Evolutionary conservation across 2,329 filamentous ascomycete genomes (phyloP), one percentile per base, ranked within the genome.

Genomic region (Colletotrichum lupini): DNA sequence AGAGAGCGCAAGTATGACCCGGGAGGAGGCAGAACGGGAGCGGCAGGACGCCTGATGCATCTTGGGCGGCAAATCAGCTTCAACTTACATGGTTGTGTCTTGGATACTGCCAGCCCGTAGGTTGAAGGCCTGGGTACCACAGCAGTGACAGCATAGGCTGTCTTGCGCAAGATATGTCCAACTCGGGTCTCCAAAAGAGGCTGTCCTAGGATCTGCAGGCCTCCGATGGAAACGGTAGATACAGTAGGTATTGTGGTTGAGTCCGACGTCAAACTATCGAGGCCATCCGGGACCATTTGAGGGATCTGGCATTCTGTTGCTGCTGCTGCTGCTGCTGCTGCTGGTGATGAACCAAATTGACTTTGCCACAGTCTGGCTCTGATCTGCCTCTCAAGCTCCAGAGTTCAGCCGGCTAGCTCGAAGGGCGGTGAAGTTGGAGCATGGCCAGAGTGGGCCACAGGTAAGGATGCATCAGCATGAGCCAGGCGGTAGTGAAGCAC

Each of bases 31-130:
- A 30, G 26, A 26, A 35, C 42, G 66, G 59, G 70, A 69, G 70
- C 66, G 52, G 59, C 24, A 60, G 63, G 55, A 64, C 53, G 52
- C 14, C 59, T 69, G 12, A n/a, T 55, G 53, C 70, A 69, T 42
- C 32, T 32, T 53, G 24, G 28, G 57, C 37, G 65, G 58, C 65
- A 63, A 60, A 46, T 57, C 57, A 69, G 42, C n/a, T 56, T 22
- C 32, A 11, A 46, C 30, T 28, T 57, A 24, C 32, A 66, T 37
- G 52, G 46, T 14, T 9, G 35, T 68, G 64, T 61, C 49, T 68
- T 58, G 52, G 24, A 57, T 19, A 30, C 9, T 57, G 49, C 64
- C 52, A 57, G 57, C n/a, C 26, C 22, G n/a, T 14, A 62, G 19
- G 16, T 58, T 30, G 26, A 22, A 11, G 19, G 26, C 37, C 35